Evolutionary conservation across 2,329 filamentous ascomycete species (phyloP).

Genomic region (Fusarium pseudoanthophilum): DNA sequence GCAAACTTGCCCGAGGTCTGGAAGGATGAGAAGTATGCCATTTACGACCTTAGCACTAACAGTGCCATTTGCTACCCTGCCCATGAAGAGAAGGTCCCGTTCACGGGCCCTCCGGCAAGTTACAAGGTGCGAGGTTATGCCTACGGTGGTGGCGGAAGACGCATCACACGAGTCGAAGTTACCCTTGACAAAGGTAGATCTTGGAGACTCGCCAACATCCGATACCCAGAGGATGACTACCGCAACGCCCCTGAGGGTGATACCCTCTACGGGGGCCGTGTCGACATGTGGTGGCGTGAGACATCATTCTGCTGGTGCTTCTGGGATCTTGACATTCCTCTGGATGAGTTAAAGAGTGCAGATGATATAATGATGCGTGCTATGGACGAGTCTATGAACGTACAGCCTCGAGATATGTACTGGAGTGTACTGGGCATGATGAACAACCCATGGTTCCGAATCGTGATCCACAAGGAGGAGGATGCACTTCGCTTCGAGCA

Average conservation of each 20-base stretch:
- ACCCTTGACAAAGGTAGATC: slow-evolving; percentile 84
- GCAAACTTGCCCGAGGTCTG: slow-evolving; percentile 80
- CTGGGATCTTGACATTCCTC: slow-evolving; percentile 78
- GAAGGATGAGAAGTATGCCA: slow-evolving; percentile 90
- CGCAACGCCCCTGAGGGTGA: slow-evolving; percentile 68
- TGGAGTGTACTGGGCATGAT: slow-evolving; percentile 97
- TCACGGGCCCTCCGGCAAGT: slow-evolving; percentile 58
- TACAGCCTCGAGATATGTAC: slow-evolving; percentile 93
- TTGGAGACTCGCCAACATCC: slow-evolving; percentile 81
- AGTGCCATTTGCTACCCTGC: slow-evolving; percentile 83
- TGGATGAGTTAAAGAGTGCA: slow-evolving; percentile 69
- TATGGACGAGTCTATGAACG: slow-evolving; percentile 90
- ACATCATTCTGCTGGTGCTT: slow-evolving; percentile 92
- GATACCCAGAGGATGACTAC: slow-evolving; percentile 88
- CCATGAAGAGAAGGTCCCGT: slow-evolving; percentile 74
- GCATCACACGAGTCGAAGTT: slow-evolving; percentile 84
- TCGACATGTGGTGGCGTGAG: slow-evolving; percentile 87
- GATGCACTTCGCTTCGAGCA: slow-evolving; percentile 80
- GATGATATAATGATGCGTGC: slow-evolving; percentile 82
- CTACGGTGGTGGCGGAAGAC: slow-evolving; percentile 86
- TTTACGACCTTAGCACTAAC: slow-evolving; percentile 91
- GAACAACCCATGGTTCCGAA: slow-evolving; percentile 95
- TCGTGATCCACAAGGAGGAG: slow-evolving; percentile 77
- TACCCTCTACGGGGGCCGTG: slow-evolving; percentile 76
- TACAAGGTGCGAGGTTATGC: slow-evolving; percentile 85